Percentiles rank a stretch among this genome's conserved stretches.
These are phyloP conservation scores for Juglanconis juglandina DNA, from an alignment of 2,329 filamentous ascomycete species.

Conservation along the genomic window DNA sequence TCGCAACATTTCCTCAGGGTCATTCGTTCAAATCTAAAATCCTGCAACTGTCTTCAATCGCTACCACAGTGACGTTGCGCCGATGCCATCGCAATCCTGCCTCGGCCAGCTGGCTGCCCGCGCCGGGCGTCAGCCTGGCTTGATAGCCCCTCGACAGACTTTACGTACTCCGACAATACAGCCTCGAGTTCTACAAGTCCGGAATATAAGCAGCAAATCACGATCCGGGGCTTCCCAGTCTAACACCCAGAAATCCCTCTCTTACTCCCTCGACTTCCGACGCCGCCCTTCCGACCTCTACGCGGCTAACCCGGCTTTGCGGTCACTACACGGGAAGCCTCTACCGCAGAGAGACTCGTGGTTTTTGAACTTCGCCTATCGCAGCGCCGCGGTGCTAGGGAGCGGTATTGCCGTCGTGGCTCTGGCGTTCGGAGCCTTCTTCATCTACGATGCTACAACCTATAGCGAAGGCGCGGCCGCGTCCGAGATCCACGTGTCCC, in stretches of 20 bases:
- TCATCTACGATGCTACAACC: conserved; percentile 88
- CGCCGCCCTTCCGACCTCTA: conserved; percentile 13
- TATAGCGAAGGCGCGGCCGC: conserved; percentile 70
- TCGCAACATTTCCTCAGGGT: background rate
- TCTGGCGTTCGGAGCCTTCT: conserved; percentile 73
- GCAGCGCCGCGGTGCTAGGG: conserved; percentile 69
- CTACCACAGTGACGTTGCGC: background rate
- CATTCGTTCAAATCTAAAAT: background rate
- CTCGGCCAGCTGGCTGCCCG: conserved; percentile 11
- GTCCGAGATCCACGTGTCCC: conserved; percentile 77
- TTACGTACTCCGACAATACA: background rate
- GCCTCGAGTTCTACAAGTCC: conserved; percentile 4
- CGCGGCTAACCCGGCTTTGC: conserved; percentile 27
- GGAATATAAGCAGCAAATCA: conserved; percentile 4
- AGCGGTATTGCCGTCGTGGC: conserved; percentile 71
- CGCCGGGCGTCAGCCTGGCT: conserved; percentile 12
- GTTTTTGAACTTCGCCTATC: conserved; percentile 59
- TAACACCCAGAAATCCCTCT: conserved; percentile 4
- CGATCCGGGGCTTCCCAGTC: background rate
- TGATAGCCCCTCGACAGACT: background rate
- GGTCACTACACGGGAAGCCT: conserved; percentile 50
- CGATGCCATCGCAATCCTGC: conserved; percentile 17
- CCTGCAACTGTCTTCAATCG: background rate
- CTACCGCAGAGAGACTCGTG: conserved; percentile 47
- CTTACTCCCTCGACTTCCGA: conserved; percentile 4